phyloP scores from a whole-genome alignment of 1,284 basidiomycete genomes.

The Pseudozyma hubeiensis region DNA sequence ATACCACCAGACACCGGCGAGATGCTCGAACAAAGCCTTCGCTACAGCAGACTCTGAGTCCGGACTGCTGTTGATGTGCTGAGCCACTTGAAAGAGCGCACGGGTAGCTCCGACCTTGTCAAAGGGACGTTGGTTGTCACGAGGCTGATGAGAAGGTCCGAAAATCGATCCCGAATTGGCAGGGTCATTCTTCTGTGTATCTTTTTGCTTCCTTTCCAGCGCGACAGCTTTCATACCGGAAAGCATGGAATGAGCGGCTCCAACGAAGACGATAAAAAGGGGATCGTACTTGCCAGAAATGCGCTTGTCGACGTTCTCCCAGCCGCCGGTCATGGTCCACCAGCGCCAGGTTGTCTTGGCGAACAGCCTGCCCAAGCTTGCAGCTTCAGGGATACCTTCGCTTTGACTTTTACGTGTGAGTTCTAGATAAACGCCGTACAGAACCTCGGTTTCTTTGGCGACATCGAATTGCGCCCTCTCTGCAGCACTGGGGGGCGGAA shows the following conservation, averaged over 20 bases:
- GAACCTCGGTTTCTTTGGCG: not conserved
- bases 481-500: not conserved
- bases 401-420: not conserved
- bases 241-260: too few species aligned
- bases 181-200: not conserved
- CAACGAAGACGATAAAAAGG: not conserved
- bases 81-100: not conserved
- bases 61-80: not conserved
- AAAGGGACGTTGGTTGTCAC: not conserved
- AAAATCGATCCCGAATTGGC: not conserved
- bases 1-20: constrained; percentile 7
- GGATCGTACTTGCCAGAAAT: not conserved
- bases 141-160: not conserved
- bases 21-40: not conserved
- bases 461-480: not conserved
- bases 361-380: not conserved
- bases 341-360: not conserved
- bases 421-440: not conserved
- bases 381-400: not conserved
- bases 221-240: too few species aligned
- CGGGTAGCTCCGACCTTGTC: not conserved
- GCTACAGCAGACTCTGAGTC: not conserved
- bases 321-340: constrained; percentile 2
- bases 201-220: too few species aligned
- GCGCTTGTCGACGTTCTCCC: not conserved